Conservation (phyloP, 2,329 filamentous ascomycete genomes). For the Exophiala lecanii-corni region DNA sequence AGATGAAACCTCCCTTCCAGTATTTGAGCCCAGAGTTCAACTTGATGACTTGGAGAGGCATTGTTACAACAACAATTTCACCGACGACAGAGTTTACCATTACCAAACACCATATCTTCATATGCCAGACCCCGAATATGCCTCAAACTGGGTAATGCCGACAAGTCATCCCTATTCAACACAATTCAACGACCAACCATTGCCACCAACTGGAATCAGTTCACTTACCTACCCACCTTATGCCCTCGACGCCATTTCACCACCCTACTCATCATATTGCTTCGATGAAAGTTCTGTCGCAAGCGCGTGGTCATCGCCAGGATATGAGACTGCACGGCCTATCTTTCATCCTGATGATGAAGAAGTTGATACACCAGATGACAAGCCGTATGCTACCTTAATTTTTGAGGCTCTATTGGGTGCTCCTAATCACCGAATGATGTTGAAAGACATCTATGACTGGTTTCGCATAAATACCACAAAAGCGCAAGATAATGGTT, state of each 20-base stretch:
- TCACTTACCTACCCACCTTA: conserved; percentile 4
- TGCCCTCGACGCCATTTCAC: conserved; percentile 1
- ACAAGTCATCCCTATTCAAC: not conserved
- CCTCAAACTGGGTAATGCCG: not conserved
- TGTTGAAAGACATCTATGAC: conserved; percentile 79
- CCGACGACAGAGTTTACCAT: not conserved
- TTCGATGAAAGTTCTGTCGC: conserved; percentile 9
- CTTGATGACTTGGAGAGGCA: conserved; percentile 8
- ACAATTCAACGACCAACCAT: not conserved
- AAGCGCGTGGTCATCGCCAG: conserved; percentile 17
- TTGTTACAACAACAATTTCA: not conserved
- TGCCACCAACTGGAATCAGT: not conserved
- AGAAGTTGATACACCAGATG: conserved; percentile 33
- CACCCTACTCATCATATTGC: conserved; percentile 9
- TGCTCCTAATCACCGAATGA: conserved; percentile 63
- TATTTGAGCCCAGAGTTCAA: conserved; percentile 1
- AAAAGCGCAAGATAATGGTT: conserved; percentile 59
- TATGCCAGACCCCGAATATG: not conserved
- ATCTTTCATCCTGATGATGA: conserved; percentile 13
- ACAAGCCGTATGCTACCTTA: conserved; percentile 74
- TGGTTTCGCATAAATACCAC: conserved; percentile 82
- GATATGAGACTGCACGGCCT: conserved; percentile 8
- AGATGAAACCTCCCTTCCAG: not conserved
- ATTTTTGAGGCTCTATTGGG: conserved; percentile 72
- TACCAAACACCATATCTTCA: not conserved